Evolutionary conservation across 371 early-diverging fungal species (phyloP).

Genomic region (Rhizopus delemar): DNA sequence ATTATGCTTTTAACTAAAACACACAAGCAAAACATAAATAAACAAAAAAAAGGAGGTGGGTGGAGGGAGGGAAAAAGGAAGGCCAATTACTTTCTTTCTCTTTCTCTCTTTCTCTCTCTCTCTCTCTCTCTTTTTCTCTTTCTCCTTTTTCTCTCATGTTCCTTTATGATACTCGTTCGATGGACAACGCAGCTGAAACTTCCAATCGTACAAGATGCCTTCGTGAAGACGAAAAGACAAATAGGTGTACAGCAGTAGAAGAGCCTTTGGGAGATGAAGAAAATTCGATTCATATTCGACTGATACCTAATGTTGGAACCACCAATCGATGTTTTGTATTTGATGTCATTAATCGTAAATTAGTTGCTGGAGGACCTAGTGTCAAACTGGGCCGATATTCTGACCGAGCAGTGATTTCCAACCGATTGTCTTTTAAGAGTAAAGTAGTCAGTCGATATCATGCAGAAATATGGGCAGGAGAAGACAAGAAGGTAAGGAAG

Average conservation of each 20-base stretch:
- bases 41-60: conserved; percentile 4
- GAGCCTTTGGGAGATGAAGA: neutral
- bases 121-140: conserved; percentile 1
- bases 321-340: conserved; percentile 69
- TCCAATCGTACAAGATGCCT: conserved; percentile 8
- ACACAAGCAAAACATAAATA: neutral
- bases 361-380: conserved; percentile 55
- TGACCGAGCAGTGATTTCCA: conserved; percentile 61
- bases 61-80: neutral
- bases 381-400: conserved; percentile 79
- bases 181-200: conserved; percentile 12
- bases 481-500: conserved; percentile 29
- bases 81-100: neutral
- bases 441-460: conserved; percentile 80
- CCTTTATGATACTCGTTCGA: conserved; percentile 12
- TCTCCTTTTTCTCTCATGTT: conserved; percentile 8
- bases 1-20: too few species aligned
- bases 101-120: neutral
- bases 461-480: conserved; percentile 75
- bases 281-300: conserved; percentile 53
- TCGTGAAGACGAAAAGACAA: neutral
- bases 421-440: conserved; percentile 73
- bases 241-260: neutral
- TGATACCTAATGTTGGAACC: conserved; percentile 70
- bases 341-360: conserved; percentile 74